Evolutionary conservation across 441 rosid genomes (phyloP).

Genomic region (Adansonia madagascariensis): DNA sequence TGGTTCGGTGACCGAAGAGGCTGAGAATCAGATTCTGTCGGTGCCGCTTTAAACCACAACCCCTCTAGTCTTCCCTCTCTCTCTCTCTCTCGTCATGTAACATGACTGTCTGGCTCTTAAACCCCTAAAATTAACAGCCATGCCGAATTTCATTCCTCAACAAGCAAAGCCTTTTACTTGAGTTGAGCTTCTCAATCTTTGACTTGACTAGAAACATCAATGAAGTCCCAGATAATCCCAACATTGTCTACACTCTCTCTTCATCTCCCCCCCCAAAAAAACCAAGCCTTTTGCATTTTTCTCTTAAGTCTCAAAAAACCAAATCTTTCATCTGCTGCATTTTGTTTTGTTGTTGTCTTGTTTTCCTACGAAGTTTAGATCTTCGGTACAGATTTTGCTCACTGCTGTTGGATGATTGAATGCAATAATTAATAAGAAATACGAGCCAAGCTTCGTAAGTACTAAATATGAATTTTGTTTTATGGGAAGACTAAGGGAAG

Average conservation of each 20-base stretch:
- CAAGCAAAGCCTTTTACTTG: not conserved
- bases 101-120: constrained; percentile 18
- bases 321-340: not conserved
- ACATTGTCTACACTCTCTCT: constrained; percentile 36
- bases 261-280: constrained; percentile 23
- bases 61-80: not conserved
- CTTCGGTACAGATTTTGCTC: constrained; percentile 1
- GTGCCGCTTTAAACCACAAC: constrained; percentile 1
- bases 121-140: constrained; percentile 22
- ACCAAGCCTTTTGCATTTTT: constrained; percentile 21
- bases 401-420: not conserved
- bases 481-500: constrained; percentile 67
- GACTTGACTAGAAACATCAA: constrained; percentile 22
- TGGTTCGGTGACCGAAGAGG: not conserved
- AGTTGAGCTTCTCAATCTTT: constrained; percentile 13
- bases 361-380: not conserved
- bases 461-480: constrained; percentile 51
- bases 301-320: constrained; percentile 33
- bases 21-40: not conserved
- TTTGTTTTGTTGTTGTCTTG: not conserved
- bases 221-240: constrained; percentile 21
- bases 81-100: too few species aligned
- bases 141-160: constrained; percentile 9
- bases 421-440: constrained; percentile 22
- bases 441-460: constrained; percentile 54